Evolutionary conservation across 2,329 filamentous ascomycete species (phyloP), one percentile per base, ranked within the genome.

Genomic region (Talaromyces marneffei): DNA sequence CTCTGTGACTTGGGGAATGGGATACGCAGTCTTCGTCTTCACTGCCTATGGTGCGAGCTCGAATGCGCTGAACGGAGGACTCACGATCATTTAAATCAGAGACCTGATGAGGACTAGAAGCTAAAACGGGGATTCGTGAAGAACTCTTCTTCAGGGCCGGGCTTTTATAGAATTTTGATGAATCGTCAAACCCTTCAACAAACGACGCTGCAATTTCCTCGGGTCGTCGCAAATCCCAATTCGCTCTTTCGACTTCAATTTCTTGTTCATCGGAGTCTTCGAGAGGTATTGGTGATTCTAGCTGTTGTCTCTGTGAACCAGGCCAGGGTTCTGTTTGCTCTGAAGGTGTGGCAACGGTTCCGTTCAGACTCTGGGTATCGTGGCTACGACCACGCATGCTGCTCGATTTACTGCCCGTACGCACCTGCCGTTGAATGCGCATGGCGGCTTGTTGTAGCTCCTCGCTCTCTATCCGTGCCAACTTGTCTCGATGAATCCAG

Each of bases 81-180:
- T 91, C 88, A 65, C 92, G 85, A 66, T 93, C 92, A 50, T 91
- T 80, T 65, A 87, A 85, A 55, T 88, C 85, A 1, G 90, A 84
- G 62, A 95, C 87, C 10, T 92, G 91, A 20, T 86, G 83, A 2
- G 90, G 89, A 71, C 91, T 96, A 14, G 84, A 79, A 68, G 91
- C 92, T 31, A 91, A 87, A 39, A 97, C 82, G 1, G 94, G 94
- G 71, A 99, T 97, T 59, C 91, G 87, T 48, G 93, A 96, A 3
- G 83, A 78, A 77, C 84, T 78, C 80, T 84, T 76, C 82, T 88
- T 69, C 72, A 82, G 65, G 72, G 78, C 66, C 67, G 83, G 75
- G 75, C 83, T 70, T 77, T 74, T 67, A 78, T 70, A 83, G 75
- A 72, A 83, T 80, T 67, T 85, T 79, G 48, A 70, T n/a, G 57